Evolutionary conservation across 768 basidiomycete genomes (phyloP).

Genomic region (Phanerochaete sordida): DNA sequence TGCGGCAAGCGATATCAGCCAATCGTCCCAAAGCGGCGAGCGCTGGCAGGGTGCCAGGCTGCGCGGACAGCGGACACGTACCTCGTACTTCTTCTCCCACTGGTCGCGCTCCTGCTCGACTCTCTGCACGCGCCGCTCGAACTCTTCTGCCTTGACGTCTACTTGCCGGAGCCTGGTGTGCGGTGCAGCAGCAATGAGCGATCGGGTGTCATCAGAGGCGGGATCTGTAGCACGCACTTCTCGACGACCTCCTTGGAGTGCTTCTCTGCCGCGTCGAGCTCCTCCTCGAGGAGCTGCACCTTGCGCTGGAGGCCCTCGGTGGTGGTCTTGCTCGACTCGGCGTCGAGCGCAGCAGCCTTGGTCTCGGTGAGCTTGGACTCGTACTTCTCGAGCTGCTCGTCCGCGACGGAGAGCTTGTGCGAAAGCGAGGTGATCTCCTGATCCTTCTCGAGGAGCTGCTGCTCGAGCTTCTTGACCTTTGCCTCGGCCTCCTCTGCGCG

Average conservation of each 20-base stretch:
- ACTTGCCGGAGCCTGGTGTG: slow-evolving; percentile 88
- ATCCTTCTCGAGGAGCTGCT: slow-evolving; percentile 72
- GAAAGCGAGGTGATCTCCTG: slow-evolving; percentile 81
- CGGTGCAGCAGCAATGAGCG: slow-evolving; percentile 4
- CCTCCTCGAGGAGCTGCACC: slow-evolving; percentile 89
- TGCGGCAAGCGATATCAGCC: slow-evolving; percentile 28
- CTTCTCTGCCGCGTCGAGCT: slow-evolving; percentile 94
- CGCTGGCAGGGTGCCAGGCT: background rate
- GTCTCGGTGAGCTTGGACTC: slow-evolving; percentile 63
- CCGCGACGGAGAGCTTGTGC: slow-evolving; percentile 63
- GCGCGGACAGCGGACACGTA: slow-evolving; percentile 31
- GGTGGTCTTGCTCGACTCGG: slow-evolving; percentile 64
- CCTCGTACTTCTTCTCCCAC: slow-evolving; percentile 96
- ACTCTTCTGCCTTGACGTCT: slow-evolving; percentile 98
- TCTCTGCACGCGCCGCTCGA: slow-evolving; percentile 85
- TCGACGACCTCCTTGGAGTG: slow-evolving; percentile 95
- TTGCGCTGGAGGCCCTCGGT: slow-evolving; percentile 78
- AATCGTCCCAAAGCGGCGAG: background rate
- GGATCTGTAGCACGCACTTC: slow-evolving; percentile 63
- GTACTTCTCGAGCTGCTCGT: slow-evolving; percentile 64
- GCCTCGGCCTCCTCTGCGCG: slow-evolving; percentile 89
- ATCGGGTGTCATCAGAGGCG: background rate
- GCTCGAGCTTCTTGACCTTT: slow-evolving; percentile 77
- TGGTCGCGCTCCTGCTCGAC: slow-evolving; percentile 87
- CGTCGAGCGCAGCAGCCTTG: slow-evolving; percentile 64